Evolutionary conservation across 78 protist genomes (phyloP).

Genomic region (Emiliania huxleyi): DNA sequence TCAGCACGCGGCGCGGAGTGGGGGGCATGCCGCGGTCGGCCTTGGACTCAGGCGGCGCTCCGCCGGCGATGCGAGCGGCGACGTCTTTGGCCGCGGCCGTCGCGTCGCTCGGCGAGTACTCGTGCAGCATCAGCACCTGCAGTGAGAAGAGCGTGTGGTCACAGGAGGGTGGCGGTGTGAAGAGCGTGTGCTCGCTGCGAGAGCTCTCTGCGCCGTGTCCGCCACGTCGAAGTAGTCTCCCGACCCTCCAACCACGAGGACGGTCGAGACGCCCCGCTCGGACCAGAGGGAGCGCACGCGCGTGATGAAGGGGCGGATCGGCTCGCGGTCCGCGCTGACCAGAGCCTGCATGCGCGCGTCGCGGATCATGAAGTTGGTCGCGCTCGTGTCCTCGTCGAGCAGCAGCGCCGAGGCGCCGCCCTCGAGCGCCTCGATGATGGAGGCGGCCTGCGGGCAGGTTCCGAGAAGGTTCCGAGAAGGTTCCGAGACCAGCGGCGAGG

Average conservation of each 20-base stretch:
- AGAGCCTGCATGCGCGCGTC: slow-evolving; percentile 48
- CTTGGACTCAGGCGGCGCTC: background rate
- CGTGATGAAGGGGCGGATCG: slow-evolving; percentile 59
- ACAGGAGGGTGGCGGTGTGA: no score
- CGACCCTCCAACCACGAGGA: background rate
- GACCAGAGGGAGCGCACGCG: background rate
- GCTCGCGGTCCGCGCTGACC: slow-evolving; percentile 49
- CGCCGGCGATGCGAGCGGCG: background rate
- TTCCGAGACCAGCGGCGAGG: no score
- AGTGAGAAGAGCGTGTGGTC: no score
- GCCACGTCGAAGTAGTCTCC: slow-evolving; percentile 55
- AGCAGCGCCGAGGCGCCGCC: slow-evolving; percentile 22
- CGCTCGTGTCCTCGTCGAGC: slow-evolving; percentile 70
- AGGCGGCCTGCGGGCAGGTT: slow-evolving; percentile 50
- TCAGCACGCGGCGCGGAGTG: background rate
- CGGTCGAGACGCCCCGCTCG: background rate
- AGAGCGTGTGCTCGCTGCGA: no score
- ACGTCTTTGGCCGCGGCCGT: background rate
- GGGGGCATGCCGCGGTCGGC: background rate
- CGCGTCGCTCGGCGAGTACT: background rate
- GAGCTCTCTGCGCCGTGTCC: no score
- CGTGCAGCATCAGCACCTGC: slow-evolving; percentile 1
- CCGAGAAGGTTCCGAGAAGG: no score
- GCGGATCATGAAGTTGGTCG: slow-evolving; percentile 73
- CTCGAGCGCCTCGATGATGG: slow-evolving; percentile 58